These are phyloP conservation scores for Dentipellis fragilis DNA, from an alignment of 768 basidiomycete genomes.

Conservation along the genomic window DNA sequence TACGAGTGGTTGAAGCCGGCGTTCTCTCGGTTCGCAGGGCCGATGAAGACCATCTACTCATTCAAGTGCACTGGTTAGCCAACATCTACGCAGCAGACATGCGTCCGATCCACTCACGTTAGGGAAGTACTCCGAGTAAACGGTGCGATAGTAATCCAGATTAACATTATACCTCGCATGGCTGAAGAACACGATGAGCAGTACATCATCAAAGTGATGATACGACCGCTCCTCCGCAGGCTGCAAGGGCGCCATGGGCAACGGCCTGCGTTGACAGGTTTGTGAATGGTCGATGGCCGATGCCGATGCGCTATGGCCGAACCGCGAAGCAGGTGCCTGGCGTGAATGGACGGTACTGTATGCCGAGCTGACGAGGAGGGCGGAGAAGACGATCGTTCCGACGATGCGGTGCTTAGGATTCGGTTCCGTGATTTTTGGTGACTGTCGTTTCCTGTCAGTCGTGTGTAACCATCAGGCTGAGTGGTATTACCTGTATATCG, in stretches of 20 bases:
- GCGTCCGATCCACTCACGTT: constrained; percentile 25
- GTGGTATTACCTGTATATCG: not conserved
- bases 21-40: constrained; percentile 36
- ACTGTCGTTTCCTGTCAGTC: too few species aligned
- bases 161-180: constrained; percentile 37
- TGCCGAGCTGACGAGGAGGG: constrained; percentile 7
- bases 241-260: constrained; percentile 10
- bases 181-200: constrained; percentile 41
- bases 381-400: not conserved
- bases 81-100: not conserved
- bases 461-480: too few species aligned
- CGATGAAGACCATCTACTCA: constrained; percentile 37
- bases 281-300: not conserved
- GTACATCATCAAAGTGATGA: constrained; percentile 29
- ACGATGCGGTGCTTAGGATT: constrained; percentile 4
- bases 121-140: constrained; percentile 38
- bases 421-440: not conserved
- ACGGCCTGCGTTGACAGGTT: constrained; percentile 17
- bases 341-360: constrained; percentile 1
- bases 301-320: not conserved
- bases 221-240: constrained; percentile 17
- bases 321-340: not conserved
- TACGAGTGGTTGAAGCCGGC: constrained; percentile 38
- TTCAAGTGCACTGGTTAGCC: not conserved
- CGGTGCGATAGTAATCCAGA: constrained; percentile 34